Evolutionary conservation across 495 filamentous ascomycete genomes (phyloP), one percentile per base, ranked within the genome.

Genomic region (Mycothermus thermophilus): DNA sequence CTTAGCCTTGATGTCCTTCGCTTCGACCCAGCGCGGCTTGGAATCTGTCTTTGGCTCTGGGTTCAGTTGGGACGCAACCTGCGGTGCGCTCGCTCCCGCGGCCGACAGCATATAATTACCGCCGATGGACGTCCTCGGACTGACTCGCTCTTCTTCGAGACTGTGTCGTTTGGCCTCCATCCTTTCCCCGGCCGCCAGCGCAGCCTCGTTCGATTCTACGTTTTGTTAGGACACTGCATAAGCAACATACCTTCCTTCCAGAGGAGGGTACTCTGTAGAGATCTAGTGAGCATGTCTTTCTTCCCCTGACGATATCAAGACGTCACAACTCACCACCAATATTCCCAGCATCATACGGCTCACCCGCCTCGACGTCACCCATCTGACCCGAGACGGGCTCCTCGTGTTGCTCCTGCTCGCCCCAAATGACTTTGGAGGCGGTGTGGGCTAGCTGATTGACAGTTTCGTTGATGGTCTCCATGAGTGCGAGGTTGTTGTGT

Each of bases 391-490:
- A 68, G 30, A 71, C 43, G 15, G 71, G 72, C 48, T 77, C 72
- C 40, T 63, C 27, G 29, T 55, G 47, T 29, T 37, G 36, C 16
- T 52, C 32, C 32, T 37, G 41, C 30, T 63, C 59, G 10, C 71
- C 71, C 60, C 61, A 75, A 43, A 75, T 63, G 25, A 54, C 58
- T 34, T 60, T 62, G 27, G 59, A 58, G 17, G 66, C 69, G 3
- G 62, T 47, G 13, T 30, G 43, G 2, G 63, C 57, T 26, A 67
- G 39, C 36, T 60, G 67, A 52, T 45, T 73, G n/a, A n/a, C n/a
- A n/a, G n/a, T n/a, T n/a, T n/a, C n/a, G n/a, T n/a, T n/a, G 42
- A 75, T 53, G 21, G 66, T 68, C 34, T 77, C 69, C 69, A 77
- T 74, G 23, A n/a, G n/a, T n/a, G n/a, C n/a, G n/a, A n/a, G n/a